phyloP scores from a whole-genome alignment of 1,284 basidiomycete genomes.

The Ustilago trichophora region DNA sequence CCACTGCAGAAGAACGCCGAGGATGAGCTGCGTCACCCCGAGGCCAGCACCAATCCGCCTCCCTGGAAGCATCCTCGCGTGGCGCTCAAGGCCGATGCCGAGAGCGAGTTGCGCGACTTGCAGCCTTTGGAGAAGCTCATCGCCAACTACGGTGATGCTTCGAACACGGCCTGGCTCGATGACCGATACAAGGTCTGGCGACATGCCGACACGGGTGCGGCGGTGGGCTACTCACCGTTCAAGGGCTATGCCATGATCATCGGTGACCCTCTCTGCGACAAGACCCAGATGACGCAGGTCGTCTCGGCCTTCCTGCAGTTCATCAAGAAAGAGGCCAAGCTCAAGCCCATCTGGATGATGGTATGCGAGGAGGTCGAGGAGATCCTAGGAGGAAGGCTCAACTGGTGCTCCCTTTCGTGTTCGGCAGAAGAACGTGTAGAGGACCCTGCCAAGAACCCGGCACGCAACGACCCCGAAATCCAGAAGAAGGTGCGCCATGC shows the following conservation, averaged over 20 bases:
- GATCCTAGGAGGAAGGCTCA: constrained; percentile 69
- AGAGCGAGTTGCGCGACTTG: constrained; percentile 50
- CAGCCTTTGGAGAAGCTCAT: constrained; percentile 69
- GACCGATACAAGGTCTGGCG: constrained; percentile 73
- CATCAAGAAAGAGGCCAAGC: constrained; percentile 66
- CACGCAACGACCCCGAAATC: constrained; percentile 69
- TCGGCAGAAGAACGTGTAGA: constrained; percentile 72
- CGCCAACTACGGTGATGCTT: constrained; percentile 72
- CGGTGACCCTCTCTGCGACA: constrained; percentile 71
- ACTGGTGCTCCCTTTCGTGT: constrained; percentile 71
- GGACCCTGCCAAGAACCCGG: constrained; percentile 68
- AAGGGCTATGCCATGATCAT: constrained; percentile 69
- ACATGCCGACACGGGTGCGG: constrained; percentile 70
- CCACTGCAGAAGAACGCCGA: constrained; percentile 36
- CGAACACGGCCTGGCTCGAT: constrained; percentile 72
- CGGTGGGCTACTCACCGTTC: constrained; percentile 69
- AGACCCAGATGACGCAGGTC: constrained; percentile 69
- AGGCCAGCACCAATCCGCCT: constrained; percentile 59
- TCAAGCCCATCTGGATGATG: constrained; percentile 72
- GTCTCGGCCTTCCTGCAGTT: constrained; percentile 68
- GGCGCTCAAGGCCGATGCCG: constrained; percentile 24
- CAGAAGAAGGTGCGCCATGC: constrained; percentile 71
- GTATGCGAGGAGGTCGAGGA: constrained; percentile 69
- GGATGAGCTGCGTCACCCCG: constrained; percentile 57
- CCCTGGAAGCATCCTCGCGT: constrained; percentile 48